Evolutionary conservation across 1,284 basidiomycete species (phyloP).

Genomic region (Ganoderma leucocontextum): DNA sequence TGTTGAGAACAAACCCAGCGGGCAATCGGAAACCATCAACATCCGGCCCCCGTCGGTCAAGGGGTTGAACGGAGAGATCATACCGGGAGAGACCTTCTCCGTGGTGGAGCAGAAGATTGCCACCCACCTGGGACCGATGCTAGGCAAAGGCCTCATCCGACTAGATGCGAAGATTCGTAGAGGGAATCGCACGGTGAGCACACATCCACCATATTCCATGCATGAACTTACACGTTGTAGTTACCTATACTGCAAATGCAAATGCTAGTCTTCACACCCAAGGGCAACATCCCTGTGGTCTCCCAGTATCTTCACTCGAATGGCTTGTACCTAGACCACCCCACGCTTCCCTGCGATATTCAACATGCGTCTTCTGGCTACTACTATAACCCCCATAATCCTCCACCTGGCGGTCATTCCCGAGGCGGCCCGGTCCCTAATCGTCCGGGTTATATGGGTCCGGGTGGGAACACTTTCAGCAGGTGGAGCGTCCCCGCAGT

Average conservation of each 20-base stretch:
- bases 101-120: slow-evolving; percentile 88
- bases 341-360: slow-evolving; percentile 64
- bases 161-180: slow-evolving; percentile 83
- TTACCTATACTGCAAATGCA: slow-evolving; percentile 83
- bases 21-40: slow-evolving; percentile 79
- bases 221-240: slow-evolving; percentile 47
- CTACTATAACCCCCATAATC: slow-evolving; percentile 91
- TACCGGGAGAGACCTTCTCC: slow-evolving; percentile 75
- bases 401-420: slow-evolving; percentile 73
- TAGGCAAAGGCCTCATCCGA: slow-evolving; percentile 83
- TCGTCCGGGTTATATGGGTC: slow-evolving; percentile 51
- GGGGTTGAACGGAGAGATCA: slow-evolving; percentile 56
- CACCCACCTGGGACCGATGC: slow-evolving; percentile 79
- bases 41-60: slow-evolving; percentile 73
- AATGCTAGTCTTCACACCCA: slow-evolving; percentile 91
- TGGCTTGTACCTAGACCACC: slow-evolving; percentile 84
- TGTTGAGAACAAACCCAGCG: slow-evolving; percentile 59
- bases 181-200: slow-evolving; percentile 66
- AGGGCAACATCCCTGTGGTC: slow-evolving; percentile 87
- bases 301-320: slow-evolving; percentile 76
- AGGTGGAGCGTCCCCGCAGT: slow-evolving; percentile 70
- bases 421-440: slow-evolving; percentile 49
- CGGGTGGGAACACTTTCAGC: slow-evolving; percentile 48
- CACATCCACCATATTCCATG: slow-evolving; percentile 12
- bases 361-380: slow-evolving; percentile 70